Evolutionary conservation across 176 grass and related monocot genomes (phyloP), one percentile per base, ranked within the genome.

Genomic region (Tuctoria greenei): DNA sequence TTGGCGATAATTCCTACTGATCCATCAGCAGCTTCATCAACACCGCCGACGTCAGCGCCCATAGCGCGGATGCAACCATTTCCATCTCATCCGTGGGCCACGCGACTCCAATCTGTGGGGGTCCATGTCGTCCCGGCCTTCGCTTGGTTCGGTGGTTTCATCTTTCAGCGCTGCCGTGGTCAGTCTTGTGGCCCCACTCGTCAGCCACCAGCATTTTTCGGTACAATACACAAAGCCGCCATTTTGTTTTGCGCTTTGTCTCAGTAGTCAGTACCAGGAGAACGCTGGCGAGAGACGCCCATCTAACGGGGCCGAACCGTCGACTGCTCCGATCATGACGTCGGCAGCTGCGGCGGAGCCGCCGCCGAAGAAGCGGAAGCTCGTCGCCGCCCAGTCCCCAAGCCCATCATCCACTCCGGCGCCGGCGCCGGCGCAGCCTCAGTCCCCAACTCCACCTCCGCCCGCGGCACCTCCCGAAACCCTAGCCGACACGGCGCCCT

Each of bases 331-430:
- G 69, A 77, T 79, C 83, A 93, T 93, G 87, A 71, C 79, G 77
- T 74, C 88, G 54, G 49, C 81, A 73, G 64, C 66, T 47, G 93
- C 81, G 78, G 66, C 63, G 45, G 94, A 97, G 75, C 91, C 91
- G 60, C 94, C 88, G 59, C 91, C 91, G 47, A 97, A 97, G 91
- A 97, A 97, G 78, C 74, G 94, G 67, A 97, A 78, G 81, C 31
- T 91, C 41, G 69, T 80, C 25, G 91, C 89, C 1, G 44, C 83
- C 44, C 76, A 81, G 60, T 41, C 12, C 26, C 57, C 43, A 46
- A 69, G 51, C 36, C 31, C 81, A 20, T 85, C 66, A 42, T 45
- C 49, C 9, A 35, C 64, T 6, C 74, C 66, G 31, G 59, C 66
- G 40, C 82, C 82, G 64, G 49, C 83, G 20, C 84, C 82, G 51